Base-by-base conservation (phyloP, 1,284 basidiomycete genomes). In the Tylopilus sp. region DNA sequence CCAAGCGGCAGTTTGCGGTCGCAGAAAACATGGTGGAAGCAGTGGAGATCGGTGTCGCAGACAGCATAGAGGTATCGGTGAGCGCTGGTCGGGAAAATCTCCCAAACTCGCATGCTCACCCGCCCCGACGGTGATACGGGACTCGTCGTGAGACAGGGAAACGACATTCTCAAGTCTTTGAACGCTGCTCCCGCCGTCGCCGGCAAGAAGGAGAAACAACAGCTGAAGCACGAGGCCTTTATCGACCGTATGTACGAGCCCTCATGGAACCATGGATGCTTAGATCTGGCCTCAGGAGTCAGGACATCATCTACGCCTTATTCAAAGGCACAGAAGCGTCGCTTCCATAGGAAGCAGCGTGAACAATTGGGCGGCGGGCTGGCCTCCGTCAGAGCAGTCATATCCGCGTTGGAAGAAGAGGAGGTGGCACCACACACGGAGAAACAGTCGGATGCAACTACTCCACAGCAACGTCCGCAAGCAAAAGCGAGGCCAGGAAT, bases 251-350 rank as follows among this genome's bases (percentile, higher is more conserved):
- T 35, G 71, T 61, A 41, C 16, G 23, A 12, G 25, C 28, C 37
- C n/a, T 8, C 38, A 29, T 13, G 5, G 39, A 29, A 26, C 33
- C 13, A 31, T 9, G 4, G 34, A n/a, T 28, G 15, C 33, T 41
- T 36, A 43, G 49, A 42, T 51, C 30, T 5, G 19, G 38, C 41
- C 33, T 44, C 55, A 89, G 88, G 81, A 38, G 66, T 89, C 41
- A 77, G 76, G 52, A 67, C 73, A 2, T 71, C 74, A 3, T 68
- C 70, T 30, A 71, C 74, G 0, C 82, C 84, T 2, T 84, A 89
- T 63, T 91, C 89, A 0, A 90, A 86, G 64, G 87, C 84, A 6
- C 85, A 89, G 60, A 71, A 70, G 28, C 78, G 86, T 25, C 79
- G 89, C 23, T 57, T 85, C 58, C 89, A 88, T 59, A 81, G 81